phyloP scores from a whole-genome alignment of 768 basidiomycete genomes.

The Amyloporia xantha region DNA sequence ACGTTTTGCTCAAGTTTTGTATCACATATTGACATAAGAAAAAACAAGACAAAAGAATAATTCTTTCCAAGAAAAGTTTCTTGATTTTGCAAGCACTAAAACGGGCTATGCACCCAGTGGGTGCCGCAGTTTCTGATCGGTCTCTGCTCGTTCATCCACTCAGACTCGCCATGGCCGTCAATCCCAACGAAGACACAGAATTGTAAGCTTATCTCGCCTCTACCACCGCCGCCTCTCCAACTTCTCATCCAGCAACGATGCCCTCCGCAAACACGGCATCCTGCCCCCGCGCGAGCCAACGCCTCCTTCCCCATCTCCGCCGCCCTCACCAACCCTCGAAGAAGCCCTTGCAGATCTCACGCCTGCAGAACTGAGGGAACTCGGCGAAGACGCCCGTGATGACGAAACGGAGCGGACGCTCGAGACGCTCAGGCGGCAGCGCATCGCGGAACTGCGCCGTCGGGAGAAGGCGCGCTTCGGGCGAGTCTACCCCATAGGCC shows the following conservation, averaged over 20 bases:
- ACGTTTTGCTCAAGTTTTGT: neutral
- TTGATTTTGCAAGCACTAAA: no score
- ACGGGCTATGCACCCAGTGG: no score
- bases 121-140: neutral
- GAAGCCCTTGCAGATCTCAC: slow-evolving; percentile 62
- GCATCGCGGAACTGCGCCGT: slow-evolving; percentile 55
- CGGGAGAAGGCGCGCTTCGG: slow-evolving; percentile 71
- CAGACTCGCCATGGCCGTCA: slow-evolving; percentile 54
- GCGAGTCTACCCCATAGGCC: slow-evolving; percentile 76
- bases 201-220: slow-evolving; percentile 52
- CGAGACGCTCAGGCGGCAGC: slow-evolving; percentile 55
- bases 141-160: neutral
- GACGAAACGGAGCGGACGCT: slow-evolving; percentile 74
- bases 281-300: slow-evolving; percentile 67
- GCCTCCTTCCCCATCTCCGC: slow-evolving; percentile 75
- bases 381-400: slow-evolving; percentile 67
- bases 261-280: slow-evolving; percentile 88
- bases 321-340: slow-evolving; percentile 65
- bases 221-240: slow-evolving; percentile 6
- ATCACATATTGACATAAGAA: neutral
- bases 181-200: slow-evolving; percentile 92
- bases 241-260: slow-evolving; percentile 69
- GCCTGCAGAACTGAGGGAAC: slow-evolving; percentile 53
- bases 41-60: no score
- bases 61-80: no score